phyloP scores from a whole-genome alignment of 192 early-diverging fungal genomes.

The Backusella macrospora region DNA sequence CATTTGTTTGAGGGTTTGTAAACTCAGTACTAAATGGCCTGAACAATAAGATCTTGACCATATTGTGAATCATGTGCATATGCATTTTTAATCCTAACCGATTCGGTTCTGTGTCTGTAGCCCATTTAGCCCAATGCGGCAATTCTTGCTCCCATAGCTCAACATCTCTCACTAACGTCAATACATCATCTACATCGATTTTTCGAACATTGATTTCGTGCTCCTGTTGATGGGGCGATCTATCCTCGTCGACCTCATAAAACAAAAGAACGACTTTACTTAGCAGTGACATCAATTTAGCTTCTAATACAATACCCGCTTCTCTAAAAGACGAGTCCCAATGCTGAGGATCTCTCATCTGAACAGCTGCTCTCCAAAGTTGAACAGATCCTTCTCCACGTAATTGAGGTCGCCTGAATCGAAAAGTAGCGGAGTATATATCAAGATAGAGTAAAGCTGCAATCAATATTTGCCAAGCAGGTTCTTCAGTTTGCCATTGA shows the following conservation, averaged over 20 bases:
- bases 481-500: not conserved
- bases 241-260: constrained; percentile 17
- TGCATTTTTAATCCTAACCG: constrained; percentile 15
- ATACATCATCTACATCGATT: constrained; percentile 39
- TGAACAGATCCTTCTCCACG: not conserved
- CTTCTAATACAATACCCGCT: constrained; percentile 12
- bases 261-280: constrained; percentile 14
- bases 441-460: constrained; percentile 25
- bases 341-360: constrained; percentile 1
- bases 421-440: constrained; percentile 22
- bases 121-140: constrained; percentile 28
- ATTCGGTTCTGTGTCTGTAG: not conserved
- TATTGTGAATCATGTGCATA: constrained; percentile 36
- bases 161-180: constrained; percentile 36
- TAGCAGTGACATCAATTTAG: constrained; percentile 22
- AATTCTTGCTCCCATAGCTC: constrained; percentile 38
- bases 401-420: constrained; percentile 5
- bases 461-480: constrained; percentile 16
- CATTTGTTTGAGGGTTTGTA: not conserved
- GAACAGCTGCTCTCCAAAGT: constrained; percentile 4
- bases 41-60: constrained; percentile 34
- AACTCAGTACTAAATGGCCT: constrained; percentile 37
- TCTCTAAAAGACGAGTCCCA: not conserved
- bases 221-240: not conserved
- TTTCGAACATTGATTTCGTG: constrained; percentile 25